phyloP scores from a whole-genome alignment of 2,329 filamentous ascomycete species.

The Pestalotiopsis fici region DNA sequence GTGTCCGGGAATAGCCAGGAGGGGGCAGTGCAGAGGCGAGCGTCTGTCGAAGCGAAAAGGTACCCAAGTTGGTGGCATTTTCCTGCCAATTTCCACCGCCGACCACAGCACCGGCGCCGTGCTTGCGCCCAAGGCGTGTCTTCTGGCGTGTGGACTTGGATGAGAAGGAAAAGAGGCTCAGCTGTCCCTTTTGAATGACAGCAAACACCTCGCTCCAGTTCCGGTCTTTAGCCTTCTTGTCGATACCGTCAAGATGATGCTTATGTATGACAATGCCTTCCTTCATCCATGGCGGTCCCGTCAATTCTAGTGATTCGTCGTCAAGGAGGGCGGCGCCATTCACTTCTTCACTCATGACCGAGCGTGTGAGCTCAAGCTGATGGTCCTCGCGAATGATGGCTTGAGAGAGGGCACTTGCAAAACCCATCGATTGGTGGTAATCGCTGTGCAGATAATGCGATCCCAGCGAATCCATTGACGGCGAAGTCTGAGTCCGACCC shows the following conservation, averaged over 20 bases:
- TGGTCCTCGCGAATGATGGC: slow-evolving; percentile 92
- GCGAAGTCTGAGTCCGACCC: slow-evolving; percentile 85
- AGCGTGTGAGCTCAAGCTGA: slow-evolving; percentile 52
- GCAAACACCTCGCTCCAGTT: slow-evolving; percentile 96
- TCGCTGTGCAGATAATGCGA: slow-evolving; percentile 75
- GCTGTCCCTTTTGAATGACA: slow-evolving; percentile 90
- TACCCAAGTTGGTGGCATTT: slow-evolving; percentile 86
- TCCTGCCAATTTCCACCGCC: slow-evolving; percentile 98
- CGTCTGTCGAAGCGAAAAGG: slow-evolving; percentile 86
- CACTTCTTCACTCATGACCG: slow-evolving; percentile 61
- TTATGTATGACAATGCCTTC: slow-evolving; percentile 96
- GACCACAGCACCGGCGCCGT: slow-evolving; percentile 64
- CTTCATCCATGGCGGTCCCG: slow-evolving; percentile 97
- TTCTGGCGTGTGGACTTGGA: slow-evolving; percentile 76
- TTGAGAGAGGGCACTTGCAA: slow-evolving; percentile 93
- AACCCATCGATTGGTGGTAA: slow-evolving; percentile 95
- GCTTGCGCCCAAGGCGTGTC: slow-evolving; percentile 49
- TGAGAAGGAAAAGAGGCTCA: slow-evolving; percentile 95
- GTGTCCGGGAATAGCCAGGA: slow-evolving; percentile 87
- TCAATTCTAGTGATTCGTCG: slow-evolving; percentile 88
- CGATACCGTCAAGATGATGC: slow-evolving; percentile 87
- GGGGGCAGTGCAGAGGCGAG: slow-evolving; percentile 87
- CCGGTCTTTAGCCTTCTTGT: slow-evolving; percentile 90
- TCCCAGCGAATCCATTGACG: slow-evolving; percentile 89
- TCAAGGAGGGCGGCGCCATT: slow-evolving; percentile 72